Conservation (phyloP, 192 early-diverging fungal species). For the Podila minutissima region DNA sequence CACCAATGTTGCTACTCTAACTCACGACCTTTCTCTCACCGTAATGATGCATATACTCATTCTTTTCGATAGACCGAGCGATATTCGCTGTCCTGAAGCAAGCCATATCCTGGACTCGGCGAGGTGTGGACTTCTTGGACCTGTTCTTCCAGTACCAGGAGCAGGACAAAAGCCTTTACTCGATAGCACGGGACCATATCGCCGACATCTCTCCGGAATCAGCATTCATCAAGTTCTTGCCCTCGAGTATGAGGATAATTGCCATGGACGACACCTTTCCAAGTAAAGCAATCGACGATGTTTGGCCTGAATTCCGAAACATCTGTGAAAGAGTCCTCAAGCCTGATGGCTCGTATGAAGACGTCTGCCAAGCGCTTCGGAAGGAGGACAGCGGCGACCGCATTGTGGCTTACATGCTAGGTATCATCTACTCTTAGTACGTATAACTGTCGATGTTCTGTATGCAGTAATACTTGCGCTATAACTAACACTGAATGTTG, state of each 20-base stretch:
- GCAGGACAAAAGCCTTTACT: too few relatives aligned
- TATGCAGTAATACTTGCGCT: too few relatives aligned
- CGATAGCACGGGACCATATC: too few relatives aligned
- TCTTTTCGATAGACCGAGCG: too few relatives aligned
- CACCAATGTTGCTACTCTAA: too few relatives aligned
- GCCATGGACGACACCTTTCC: neutral
- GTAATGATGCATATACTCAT: too few relatives aligned
- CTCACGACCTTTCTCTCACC: too few relatives aligned
- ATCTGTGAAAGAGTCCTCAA: conserved; percentile 5
- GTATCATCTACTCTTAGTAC: conserved; percentile 15
- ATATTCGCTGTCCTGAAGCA: too few relatives aligned
- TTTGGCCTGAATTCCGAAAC: neutral
- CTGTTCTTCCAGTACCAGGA: too few relatives aligned
- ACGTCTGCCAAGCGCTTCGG: neutral
- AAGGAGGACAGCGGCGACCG: neutral
- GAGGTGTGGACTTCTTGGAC: too few relatives aligned
- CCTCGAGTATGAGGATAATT: neutral
- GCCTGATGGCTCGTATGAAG: neutral
- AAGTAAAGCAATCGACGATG: neutral
- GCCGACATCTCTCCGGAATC: neutral
- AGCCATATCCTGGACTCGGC: too few relatives aligned
- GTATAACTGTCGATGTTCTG: neutral
- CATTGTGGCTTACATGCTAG: conserved; percentile 5
- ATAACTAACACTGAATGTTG: too few relatives aligned
- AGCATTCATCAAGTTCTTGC: neutral